Evolutionary conservation across 768 basidiomycete species (phyloP).

Genomic region (Paxillus ammoniavirescens): DNA sequence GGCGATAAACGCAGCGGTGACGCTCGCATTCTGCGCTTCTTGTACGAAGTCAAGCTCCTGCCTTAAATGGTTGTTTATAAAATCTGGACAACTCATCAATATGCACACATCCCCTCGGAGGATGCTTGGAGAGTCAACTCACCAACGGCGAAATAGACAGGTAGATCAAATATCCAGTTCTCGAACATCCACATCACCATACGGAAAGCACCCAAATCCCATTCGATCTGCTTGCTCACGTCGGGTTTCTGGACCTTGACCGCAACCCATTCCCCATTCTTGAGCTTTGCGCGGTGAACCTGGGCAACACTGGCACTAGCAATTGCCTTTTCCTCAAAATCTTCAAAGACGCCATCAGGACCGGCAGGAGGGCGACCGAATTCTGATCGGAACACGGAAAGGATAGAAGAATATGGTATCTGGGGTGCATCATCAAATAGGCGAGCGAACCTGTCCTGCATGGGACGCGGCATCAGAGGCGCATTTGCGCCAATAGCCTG

Average conservation of each 20-base stretch:
- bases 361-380: conserved; percentile 65
- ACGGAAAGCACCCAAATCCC: conserved; percentile 73
- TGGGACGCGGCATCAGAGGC: conserved; percentile 77
- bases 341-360: conserved; percentile 72
- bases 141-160: conserved; percentile 80
- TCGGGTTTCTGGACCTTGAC: conserved; percentile 94
- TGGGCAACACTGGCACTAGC: conserved; percentile 93
- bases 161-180: conserved; percentile 80
- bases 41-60: conserved; percentile 79
- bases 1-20: conserved; percentile 66
- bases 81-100: conserved; percentile 43
- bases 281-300: conserved; percentile 77
- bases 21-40: conserved; percentile 76
- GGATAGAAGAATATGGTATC: conserved; percentile 69
- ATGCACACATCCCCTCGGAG: background rate
- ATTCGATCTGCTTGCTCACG: conserved; percentile 82
- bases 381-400: conserved; percentile 64
- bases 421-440: conserved; percentile 90
- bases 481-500: conserved; percentile 86
- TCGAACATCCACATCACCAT: conserved; percentile 79
- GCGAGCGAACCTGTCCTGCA: conserved; percentile 77
- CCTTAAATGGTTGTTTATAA: conserved; percentile 77
- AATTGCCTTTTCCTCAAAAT: conserved; percentile 72
- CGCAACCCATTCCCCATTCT: conserved; percentile 67
- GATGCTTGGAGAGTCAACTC: conserved; percentile 20